phyloP scores from a whole-genome alignment of 108 stramenopile genomes.

The Fragilariopsis cylindrus region DNA sequence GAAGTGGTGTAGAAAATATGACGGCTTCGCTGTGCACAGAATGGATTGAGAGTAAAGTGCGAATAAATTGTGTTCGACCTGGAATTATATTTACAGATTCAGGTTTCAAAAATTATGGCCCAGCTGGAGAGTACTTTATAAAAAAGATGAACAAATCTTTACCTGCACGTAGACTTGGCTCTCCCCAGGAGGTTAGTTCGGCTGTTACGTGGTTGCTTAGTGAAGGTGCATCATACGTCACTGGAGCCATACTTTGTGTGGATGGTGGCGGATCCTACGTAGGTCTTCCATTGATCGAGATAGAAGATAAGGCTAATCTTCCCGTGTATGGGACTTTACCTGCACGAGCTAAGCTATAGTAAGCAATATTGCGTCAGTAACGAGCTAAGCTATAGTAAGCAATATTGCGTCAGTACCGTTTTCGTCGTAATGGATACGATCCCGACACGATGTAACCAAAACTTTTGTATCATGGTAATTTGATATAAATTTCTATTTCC shows the following conservation, averaged over 20 bases:
- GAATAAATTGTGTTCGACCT: constrained; percentile 88
- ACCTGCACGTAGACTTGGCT: constrained; percentile 69
- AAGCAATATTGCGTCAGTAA: too few relatives aligned
- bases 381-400: too few relatives aligned
- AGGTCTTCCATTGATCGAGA: constrained; percentile 69
- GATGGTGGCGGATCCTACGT: constrained; percentile 74
- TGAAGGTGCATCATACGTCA: constrained; percentile 77
- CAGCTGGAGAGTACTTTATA: constrained; percentile 63
- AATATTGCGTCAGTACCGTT: too few relatives aligned
- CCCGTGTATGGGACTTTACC: constrained; percentile 69
- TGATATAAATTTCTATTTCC: too few relatives aligned
- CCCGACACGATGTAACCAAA: too few relatives aligned
- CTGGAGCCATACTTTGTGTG: constrained; percentile 61
- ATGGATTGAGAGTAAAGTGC: constrained; percentile 81
- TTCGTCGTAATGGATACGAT: too few relatives aligned
- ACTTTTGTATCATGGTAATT: too few relatives aligned
- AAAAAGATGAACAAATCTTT: constrained; percentile 59
- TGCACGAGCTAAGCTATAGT: constrained; percentile 57
- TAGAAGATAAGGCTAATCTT: constrained; percentile 64
- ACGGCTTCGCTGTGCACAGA: constrained; percentile 78
- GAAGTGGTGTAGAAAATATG: constrained; percentile 89
- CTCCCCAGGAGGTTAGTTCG: constrained; percentile 69
- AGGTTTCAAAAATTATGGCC: constrained; percentile 83
- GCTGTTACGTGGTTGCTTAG: constrained; percentile 70
- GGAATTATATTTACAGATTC: constrained; percentile 83